A percentile compares a stretch with the other conserved stretches of the same genome.
These are phyloP conservation scores for Phallus indusiatus DNA, from an alignment of 768 basidiomycete species.

Conservation along the genomic window DNA sequence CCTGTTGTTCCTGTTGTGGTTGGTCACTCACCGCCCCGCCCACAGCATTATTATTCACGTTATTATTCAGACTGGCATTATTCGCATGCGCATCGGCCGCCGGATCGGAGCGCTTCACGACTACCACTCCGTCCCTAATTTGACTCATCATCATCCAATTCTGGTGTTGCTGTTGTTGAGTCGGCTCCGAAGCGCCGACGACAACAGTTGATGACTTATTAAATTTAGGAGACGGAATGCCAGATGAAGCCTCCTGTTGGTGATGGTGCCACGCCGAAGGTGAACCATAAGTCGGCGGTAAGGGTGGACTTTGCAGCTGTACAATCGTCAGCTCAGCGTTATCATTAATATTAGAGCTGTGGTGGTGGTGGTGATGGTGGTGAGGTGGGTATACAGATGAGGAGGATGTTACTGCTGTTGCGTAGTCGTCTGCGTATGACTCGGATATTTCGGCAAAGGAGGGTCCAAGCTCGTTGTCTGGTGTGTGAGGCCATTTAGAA, in stretches of 20 bases:
- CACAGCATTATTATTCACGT: too few species aligned
- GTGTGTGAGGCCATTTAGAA: slow-evolving; percentile 71
- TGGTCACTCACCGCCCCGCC: too few species aligned
- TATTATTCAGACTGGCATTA: too few species aligned
- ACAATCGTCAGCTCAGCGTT: not conserved
- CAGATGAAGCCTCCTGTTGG: not conserved
- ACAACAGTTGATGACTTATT: not conserved
- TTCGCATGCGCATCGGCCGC: too few species aligned
- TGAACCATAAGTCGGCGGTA: too few species aligned
- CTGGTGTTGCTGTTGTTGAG: too few species aligned
- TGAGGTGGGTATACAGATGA: not conserved
- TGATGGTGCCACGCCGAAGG: not conserved
- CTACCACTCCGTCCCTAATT: not conserved
- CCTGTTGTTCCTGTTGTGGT: too few species aligned
- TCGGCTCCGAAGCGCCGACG: too few species aligned
- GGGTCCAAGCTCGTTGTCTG: slow-evolving; percentile 41
- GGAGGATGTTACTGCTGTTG: too few species aligned
- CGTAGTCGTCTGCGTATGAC: not conserved
- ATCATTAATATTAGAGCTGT: not conserved
- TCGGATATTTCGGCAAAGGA: not conserved
- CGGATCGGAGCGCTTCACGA: too few species aligned
- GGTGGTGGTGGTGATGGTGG: not conserved
- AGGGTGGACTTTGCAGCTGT: not conserved
- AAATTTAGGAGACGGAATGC: not conserved
- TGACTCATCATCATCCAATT: not conserved